phyloP scores from a whole-genome alignment of 441 rosid species.

The Gossypium davidsonii region DNA sequence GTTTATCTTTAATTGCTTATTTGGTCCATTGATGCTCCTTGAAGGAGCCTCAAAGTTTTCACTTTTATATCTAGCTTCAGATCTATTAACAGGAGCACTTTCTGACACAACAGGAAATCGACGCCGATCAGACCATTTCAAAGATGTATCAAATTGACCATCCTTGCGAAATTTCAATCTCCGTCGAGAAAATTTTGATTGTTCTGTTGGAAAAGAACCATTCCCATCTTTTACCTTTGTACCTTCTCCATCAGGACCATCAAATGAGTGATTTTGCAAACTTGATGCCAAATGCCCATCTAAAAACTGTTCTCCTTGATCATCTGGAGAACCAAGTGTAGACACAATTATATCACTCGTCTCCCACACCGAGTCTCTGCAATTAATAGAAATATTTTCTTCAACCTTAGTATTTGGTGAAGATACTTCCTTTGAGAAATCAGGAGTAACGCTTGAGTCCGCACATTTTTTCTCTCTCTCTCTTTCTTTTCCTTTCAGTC shows the following conservation, averaged over 20 bases:
- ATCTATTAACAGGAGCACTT: slow-evolving; percentile 42
- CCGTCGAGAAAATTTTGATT: slow-evolving; percentile 43
- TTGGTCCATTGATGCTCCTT: slow-evolving; percentile 45
- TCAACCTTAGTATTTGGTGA: slow-evolving; percentile 40
- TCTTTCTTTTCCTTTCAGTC: slow-evolving; percentile 68
- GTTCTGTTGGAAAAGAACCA: slow-evolving; percentile 42
- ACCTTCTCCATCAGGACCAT: slow-evolving; percentile 45
- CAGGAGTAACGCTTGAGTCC: slow-evolving; percentile 26
- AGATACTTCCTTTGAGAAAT: slow-evolving; percentile 41
- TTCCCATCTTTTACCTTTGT: slow-evolving; percentile 43
- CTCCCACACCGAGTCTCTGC: slow-evolving; percentile 40
- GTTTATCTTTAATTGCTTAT: slow-evolving; percentile 44
- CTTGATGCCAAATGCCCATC: slow-evolving; percentile 3
- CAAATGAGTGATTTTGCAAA: slow-evolving; percentile 29
- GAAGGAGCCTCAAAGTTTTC: slow-evolving; percentile 53
- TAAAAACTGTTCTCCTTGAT: slow-evolving; percentile 5
- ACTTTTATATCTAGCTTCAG: slow-evolving; percentile 46
- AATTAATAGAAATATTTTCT: slow-evolving; percentile 28
- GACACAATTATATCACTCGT: slow-evolving; percentile 40
- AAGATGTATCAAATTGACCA: slow-evolving; percentile 39
- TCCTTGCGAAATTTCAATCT: slow-evolving; percentile 54
- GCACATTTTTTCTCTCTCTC: slow-evolving; percentile 46
- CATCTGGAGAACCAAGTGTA: slow-evolving; percentile 20
- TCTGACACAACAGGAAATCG: slow-evolving; percentile 44
- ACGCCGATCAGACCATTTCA: slow-evolving; percentile 56